Percentiles rank a stretch among this genome's conserved stretches.
phyloP scores from a whole-genome alignment of 306 rosid species.

The Malus fusca region DNA sequence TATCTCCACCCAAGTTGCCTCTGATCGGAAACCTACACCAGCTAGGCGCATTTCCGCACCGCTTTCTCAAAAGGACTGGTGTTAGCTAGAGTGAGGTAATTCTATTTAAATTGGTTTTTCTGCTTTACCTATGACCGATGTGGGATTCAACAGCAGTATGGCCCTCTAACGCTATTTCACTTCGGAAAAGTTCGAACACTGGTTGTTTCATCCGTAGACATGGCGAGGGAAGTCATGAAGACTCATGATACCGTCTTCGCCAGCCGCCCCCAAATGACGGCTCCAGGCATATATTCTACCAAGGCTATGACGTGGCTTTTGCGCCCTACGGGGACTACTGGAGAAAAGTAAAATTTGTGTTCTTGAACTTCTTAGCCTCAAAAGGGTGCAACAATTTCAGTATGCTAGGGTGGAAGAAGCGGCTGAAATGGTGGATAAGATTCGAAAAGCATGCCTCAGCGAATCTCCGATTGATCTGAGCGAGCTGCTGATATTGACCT shows the following conservation, averaged over 20 bases:
- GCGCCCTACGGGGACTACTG: conserved; percentile 14
- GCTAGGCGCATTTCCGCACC: conserved; percentile 24
- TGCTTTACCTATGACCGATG: too few species aligned
- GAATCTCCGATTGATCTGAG: background rate
- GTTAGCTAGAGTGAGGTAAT: too few species aligned
- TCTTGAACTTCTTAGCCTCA: conserved; percentile 12
- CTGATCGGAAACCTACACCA: conserved; percentile 34
- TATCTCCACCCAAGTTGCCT: conserved; percentile 24
- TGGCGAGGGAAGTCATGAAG: background rate
- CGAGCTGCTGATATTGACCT: background rate
- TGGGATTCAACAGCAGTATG: conserved; percentile 1
- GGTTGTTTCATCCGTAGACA: background rate
- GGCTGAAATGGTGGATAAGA: background rate
- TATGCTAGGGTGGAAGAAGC: conserved; percentile 9
- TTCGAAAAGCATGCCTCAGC: background rate
- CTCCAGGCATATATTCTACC: conserved; percentile 9
- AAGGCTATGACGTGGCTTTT: conserved; percentile 3
- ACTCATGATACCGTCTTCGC: background rate
- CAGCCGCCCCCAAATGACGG: background rate
- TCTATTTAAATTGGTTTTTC: too few species aligned
- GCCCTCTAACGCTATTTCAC: background rate
- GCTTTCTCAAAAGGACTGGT: background rate
- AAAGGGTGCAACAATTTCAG: conserved; percentile 3
- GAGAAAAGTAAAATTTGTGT: conserved; percentile 20
- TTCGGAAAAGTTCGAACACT: background rate